These are phyloP conservation scores for Trametes punicea DNA, from an alignment of 768 basidiomycete species.

Conservation along the genomic window DNA sequence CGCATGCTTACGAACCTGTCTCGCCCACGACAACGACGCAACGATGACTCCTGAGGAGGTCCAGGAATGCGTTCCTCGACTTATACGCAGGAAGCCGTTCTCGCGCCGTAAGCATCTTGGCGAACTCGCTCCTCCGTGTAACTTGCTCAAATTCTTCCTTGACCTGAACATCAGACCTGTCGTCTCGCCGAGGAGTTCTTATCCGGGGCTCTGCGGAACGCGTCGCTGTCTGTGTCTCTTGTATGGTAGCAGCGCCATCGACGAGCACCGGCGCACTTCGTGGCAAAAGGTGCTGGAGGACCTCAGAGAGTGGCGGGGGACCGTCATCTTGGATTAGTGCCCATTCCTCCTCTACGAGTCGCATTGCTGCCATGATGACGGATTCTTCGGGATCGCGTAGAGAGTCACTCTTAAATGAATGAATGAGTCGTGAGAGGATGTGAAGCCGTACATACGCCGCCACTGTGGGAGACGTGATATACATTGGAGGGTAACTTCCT, in stretches of 20 bases:
- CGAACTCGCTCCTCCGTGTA: conserved; percentile 46
- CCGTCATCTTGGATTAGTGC: conserved; percentile 61
- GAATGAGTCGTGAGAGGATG: conserved; percentile 65
- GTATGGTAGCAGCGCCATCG: background rate
- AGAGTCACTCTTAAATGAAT: conserved; percentile 47
- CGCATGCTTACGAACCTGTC: conserved; percentile 51
- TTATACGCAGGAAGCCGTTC: conserved; percentile 74
- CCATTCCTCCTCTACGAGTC: conserved; percentile 70
- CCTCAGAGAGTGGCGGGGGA: conserved; percentile 70
- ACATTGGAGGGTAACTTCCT: conserved; percentile 63
- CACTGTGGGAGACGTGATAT: conserved; percentile 62
- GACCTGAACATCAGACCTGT: conserved; percentile 46
- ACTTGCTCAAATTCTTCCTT: conserved; percentile 50
- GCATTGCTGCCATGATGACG: conserved; percentile 67
- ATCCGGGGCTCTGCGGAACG: conserved; percentile 16
- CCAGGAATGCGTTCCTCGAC: conserved; percentile 60
- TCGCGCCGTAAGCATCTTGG: conserved; percentile 52
- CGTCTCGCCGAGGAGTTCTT: conserved; percentile 35
- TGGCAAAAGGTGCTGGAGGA: conserved; percentile 60
- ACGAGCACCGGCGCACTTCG: background rate
- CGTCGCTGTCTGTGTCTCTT: conserved; percentile 3
- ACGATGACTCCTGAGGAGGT: conserved; percentile 50
- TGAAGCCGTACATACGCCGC: conserved; percentile 84
- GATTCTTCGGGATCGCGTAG: conserved; percentile 68
- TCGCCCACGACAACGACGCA: conserved; percentile 89